phyloP scores from a whole-genome alignment of 1,284 basidiomycete species.

The Phlebopus sp. region DNA sequence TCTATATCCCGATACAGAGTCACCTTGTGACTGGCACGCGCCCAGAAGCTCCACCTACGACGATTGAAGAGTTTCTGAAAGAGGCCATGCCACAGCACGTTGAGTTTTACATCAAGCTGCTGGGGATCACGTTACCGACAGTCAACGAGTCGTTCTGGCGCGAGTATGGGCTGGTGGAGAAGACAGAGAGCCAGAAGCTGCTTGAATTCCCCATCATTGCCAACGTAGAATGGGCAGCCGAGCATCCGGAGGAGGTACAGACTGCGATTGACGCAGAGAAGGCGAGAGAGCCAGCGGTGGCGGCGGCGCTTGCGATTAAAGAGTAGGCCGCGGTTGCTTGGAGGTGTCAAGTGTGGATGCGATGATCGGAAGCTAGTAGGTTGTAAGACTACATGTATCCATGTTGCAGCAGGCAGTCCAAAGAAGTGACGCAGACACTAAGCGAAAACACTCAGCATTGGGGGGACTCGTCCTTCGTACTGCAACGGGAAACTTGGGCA shows the following conservation, averaged over 20 bases:
- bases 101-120: not conserved
- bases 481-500: too few species aligned
- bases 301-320: too few species aligned
- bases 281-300: too few species aligned
- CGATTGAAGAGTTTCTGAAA: not conserved
- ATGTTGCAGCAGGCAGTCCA: too few species aligned
- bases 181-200: slow-evolving; percentile 1
- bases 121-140: not conserved
- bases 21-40: slow-evolving; percentile 1
- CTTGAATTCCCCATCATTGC: slow-evolving; percentile 7
- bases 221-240: slow-evolving; percentile 8
- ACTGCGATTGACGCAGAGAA: not conserved
- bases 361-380: too few species aligned
- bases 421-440: too few species aligned
- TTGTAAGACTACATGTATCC: too few species aligned
- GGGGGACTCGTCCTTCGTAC: too few species aligned
- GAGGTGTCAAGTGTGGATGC: too few species aligned
- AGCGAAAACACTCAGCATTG: too few species aligned
- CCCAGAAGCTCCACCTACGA: not conserved
- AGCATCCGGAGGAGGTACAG: slow-evolving; percentile 5
- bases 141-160: too few species aligned
- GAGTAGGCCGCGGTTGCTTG: too few species aligned
- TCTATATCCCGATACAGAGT: slow-evolving; percentile 10
- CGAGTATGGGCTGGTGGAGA: not conserved
- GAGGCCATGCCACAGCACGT: not conserved